phyloP scores from a whole-genome alignment of 352 stramenopile species.

The Phytopythium boreale region DNA sequence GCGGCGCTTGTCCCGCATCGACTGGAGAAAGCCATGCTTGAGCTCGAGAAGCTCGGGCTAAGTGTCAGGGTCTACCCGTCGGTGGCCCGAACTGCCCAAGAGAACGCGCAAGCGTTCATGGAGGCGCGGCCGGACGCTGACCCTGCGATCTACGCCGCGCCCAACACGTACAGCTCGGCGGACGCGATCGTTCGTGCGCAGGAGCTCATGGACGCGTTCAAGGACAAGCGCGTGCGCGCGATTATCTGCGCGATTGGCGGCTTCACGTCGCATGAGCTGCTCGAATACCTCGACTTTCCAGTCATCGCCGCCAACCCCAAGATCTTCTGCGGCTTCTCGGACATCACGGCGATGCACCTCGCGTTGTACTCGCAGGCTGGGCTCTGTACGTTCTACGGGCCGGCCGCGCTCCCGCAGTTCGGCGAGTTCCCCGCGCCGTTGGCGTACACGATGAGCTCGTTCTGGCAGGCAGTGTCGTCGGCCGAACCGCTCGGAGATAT shows the following conservation, averaged over 20 bases:
- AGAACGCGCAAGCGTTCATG: slow-evolving; percentile 18
- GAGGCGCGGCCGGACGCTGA: slow-evolving; percentile 5
- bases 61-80: slow-evolving; percentile 47
- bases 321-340: slow-evolving; percentile 58
- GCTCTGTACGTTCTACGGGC: slow-evolving; percentile 61
- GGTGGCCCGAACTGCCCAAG: slow-evolving; percentile 24
- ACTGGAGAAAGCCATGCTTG: slow-evolving; percentile 28
- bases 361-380: slow-evolving; percentile 37
- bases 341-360: slow-evolving; percentile 63
- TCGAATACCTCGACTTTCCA: slow-evolving; percentile 62
- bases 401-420: slow-evolving; percentile 52
- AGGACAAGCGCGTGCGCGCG: slow-evolving; percentile 28
- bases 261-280: slow-evolving; percentile 54
- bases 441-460: slow-evolving; percentile 41
- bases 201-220: slow-evolving; percentile 56
- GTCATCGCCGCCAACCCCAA: slow-evolving; percentile 37
- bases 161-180: slow-evolving; percentile 39
- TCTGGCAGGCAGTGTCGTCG: slow-evolving; percentile 26
- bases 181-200: slow-evolving; percentile 34
- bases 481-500: slow-evolving; percentile 28
- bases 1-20: slow-evolving; percentile 40
- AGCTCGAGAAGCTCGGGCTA: slow-evolving; percentile 36
- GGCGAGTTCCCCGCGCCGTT: slow-evolving; percentile 50
- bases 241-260: slow-evolving; percentile 61
- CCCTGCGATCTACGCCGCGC: slow-evolving; percentile 12